These are phyloP conservation scores for Nematocida sp. DNA, from an alignment of 371 early-diverging fungal species.

Conservation along the genomic window DNA sequence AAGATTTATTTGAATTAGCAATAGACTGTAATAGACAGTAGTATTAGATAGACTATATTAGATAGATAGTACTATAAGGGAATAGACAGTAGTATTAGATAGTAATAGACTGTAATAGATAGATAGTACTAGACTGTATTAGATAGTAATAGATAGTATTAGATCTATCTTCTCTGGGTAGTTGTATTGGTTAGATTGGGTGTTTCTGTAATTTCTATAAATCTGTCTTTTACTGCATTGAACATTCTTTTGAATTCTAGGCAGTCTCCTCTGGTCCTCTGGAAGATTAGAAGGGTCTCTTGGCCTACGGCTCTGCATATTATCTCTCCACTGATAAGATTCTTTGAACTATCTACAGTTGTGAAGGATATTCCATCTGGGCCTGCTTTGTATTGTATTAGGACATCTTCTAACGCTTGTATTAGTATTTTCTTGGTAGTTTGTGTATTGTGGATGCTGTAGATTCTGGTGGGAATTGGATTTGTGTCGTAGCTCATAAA, in stretches of 20 bases:
- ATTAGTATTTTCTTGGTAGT: conserved; percentile 12
- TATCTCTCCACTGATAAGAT: conserved; percentile 58
- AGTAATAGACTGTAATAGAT: no score
- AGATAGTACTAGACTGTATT: no score
- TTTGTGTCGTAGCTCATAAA: conserved; percentile 22
- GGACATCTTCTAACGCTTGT: conserved; percentile 30
- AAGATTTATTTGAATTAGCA: no score
- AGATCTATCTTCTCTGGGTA: neutral
- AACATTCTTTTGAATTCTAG: conserved; percentile 63
- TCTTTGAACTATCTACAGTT: conserved; percentile 59
- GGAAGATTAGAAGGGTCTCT: conserved; percentile 49
- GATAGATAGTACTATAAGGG: no score
- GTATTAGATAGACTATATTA: no score
- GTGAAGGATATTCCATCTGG: conserved; percentile 45
- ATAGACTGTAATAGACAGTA: no score
- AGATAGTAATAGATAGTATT: no score
- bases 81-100: no score
- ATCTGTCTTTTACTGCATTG: conserved; percentile 39
- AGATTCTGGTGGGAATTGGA: conserved; percentile 47
- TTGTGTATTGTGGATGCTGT: conserved; percentile 10
- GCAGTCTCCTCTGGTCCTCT: conserved; percentile 56
- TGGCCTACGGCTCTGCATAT: conserved; percentile 30
- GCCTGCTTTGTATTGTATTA: conserved; percentile 33
- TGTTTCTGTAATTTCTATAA: conserved; percentile 1
- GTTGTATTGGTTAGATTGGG: neutral